Conservation (phyloP, 148 eudicot genomes). For the Rhododendron griersonianum region DNA sequence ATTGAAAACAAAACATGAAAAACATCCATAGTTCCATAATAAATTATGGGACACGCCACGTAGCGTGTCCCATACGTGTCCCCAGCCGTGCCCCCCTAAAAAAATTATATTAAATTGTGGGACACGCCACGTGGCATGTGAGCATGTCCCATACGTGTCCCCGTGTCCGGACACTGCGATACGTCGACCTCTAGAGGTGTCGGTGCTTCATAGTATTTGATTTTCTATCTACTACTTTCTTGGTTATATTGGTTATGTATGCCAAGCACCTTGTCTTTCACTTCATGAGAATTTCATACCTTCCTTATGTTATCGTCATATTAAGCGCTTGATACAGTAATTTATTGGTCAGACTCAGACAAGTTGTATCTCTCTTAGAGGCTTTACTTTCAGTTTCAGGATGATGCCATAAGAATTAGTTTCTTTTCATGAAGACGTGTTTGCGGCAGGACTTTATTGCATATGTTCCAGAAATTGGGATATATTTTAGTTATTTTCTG, state of each 20-base stretch:
- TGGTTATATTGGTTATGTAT: background rate
- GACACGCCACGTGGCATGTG: too few relatives aligned
- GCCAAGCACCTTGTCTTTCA: background rate
- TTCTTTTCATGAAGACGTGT: background rate
- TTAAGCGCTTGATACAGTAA: background rate
- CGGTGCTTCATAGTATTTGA: background rate
- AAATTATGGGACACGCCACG: too few relatives aligned
- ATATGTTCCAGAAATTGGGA: background rate
- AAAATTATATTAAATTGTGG: too few relatives aligned
- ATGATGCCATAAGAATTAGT: background rate
- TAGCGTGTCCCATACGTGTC: too few relatives aligned
- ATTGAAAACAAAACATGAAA: too few relatives aligned
- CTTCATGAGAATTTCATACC: background rate
- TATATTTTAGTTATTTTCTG: background rate
- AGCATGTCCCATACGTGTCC: too few relatives aligned
- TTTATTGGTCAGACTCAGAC: background rate
- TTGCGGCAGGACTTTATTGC: background rate
- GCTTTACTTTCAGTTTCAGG: background rate
- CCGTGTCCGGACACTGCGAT: too few relatives aligned
- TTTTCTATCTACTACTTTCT: background rate
- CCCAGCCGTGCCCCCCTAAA: too few relatives aligned
- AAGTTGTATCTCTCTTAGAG: background rate
- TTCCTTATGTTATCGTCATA: background rate
- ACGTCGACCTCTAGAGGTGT: too few relatives aligned
- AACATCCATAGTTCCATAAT: too few relatives aligned